Evolutionary conservation across 1,284 basidiomycete genomes (phyloP).

Genomic region (Marasmius oreades): DNA sequence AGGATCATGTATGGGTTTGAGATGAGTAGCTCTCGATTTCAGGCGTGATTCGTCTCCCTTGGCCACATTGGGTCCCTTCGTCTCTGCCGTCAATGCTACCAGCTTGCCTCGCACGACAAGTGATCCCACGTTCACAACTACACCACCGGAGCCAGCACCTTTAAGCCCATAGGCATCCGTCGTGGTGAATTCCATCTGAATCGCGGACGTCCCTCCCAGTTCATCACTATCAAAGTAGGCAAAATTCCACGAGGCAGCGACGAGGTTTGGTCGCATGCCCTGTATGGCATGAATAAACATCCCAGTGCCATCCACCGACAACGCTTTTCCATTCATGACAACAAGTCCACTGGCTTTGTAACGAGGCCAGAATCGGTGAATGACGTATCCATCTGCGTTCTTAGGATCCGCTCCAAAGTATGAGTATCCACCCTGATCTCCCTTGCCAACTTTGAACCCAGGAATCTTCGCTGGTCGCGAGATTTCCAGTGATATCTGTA

Average conservation of each 20-base stretch:
- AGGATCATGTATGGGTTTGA: conserved; percentile 56
- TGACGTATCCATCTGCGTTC: conserved; percentile 84
- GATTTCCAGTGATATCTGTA: conserved; percentile 80
- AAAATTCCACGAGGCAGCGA: conserved; percentile 97
- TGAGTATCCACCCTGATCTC: conserved; percentile 84
- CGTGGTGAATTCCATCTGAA: conserved; percentile 98
- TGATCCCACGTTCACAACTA: conserved; percentile 82
- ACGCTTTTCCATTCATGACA: conserved; percentile 68
- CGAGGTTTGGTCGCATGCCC: conserved; percentile 95
- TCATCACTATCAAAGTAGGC: conserved; percentile 78
- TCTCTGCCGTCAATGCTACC: conserved; percentile 70
- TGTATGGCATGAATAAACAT: conserved; percentile 98
- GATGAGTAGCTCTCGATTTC: conserved; percentile 69
- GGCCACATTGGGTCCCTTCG: conserved; percentile 61
- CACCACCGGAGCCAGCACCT: conserved; percentile 76
- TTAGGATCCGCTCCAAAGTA: conserved; percentile 80
- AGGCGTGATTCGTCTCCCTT: conserved; percentile 40
- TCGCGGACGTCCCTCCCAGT: conserved; percentile 76
- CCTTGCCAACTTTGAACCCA: conserved; percentile 92
- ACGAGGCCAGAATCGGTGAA: conserved; percentile 92
- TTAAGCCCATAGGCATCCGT: conserved; percentile 70
- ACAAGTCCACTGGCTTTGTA: conserved; percentile 67
- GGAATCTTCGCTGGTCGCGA: conserved; percentile 66
- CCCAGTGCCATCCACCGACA: conserved; percentile 72
- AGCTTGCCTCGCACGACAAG: conserved; percentile 78